These are phyloP conservation scores for Pyricularia sp. DNA, from an alignment of 2,329 filamentous ascomycete species.

Conservation along the genomic window DNA sequence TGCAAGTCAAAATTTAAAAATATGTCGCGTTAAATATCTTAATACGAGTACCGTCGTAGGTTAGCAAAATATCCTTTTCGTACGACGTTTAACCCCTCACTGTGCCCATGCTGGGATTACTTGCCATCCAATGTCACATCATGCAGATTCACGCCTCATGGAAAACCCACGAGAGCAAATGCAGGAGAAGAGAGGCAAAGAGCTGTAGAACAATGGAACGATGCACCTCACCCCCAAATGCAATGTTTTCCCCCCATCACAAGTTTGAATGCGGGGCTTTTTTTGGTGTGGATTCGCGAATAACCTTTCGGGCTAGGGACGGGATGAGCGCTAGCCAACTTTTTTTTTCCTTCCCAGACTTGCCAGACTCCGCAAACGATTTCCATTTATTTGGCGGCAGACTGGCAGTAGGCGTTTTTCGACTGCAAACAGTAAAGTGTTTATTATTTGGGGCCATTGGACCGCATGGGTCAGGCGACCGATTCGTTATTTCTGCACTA, in stretches of 20 bases:
- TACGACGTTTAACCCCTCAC: neutral
- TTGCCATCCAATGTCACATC: neutral
- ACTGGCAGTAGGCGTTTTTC: neutral
- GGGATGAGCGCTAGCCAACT: neutral
- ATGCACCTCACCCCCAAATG: no score
- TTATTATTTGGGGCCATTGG: neutral
- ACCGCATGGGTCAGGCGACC: neutral
- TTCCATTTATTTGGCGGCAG: no score
- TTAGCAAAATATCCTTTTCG: neutral
- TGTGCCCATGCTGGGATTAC: neutral
- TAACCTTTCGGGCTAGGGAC: neutral
- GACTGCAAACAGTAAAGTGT: neutral
- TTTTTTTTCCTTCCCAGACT: neutral
- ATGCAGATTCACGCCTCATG: neutral
- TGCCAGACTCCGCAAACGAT: no score
- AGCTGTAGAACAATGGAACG: neutral
- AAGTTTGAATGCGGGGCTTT: neutral
- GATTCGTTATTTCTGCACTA: neutral
- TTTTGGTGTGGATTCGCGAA: neutral
- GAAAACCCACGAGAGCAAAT: neutral
- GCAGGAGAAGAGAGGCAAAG: neutral
- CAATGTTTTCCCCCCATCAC: no score
- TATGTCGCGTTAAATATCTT: neutral
- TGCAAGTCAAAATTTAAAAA: neutral
- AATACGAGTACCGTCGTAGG: neutral